A percentile compares a stretch with the other conserved stretches of the same genome.
Conservation (phyloP, 345 rosid species). For the Eucalyptus leucophloia region DNA sequence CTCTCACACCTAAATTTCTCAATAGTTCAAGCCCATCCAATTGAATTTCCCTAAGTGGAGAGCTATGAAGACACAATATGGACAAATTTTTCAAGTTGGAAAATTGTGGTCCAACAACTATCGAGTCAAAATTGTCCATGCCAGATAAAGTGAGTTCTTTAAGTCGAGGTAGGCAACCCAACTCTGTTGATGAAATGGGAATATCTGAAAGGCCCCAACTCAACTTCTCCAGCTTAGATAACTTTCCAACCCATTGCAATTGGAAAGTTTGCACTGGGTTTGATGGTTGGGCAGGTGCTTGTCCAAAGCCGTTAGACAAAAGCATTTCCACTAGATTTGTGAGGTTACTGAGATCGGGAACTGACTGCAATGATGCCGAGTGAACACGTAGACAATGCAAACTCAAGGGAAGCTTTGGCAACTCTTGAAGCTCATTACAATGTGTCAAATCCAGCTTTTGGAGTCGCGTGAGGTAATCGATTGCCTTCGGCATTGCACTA, state of each 20-base stretch:
- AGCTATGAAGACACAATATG: neutral
- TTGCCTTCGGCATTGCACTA: neutral
- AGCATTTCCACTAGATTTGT: neutral
- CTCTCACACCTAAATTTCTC: neutral
- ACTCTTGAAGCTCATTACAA: neutral
- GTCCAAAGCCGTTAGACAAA: fast-evolving
- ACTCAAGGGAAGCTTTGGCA: neutral
- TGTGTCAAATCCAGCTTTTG: neutral
- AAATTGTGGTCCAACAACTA: neutral
- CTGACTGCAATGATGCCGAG: neutral
- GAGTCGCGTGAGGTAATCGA: neutral
- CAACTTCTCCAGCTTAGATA: neutral
- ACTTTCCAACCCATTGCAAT: neutral
- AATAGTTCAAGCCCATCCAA: neutral
- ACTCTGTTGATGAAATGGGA: neutral
- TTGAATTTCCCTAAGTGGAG: neutral
- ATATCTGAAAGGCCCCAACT: fast-evolving
- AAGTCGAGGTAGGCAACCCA: neutral
- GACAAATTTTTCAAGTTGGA: neutral
- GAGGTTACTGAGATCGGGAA: neutral
- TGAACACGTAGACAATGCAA: neutral
- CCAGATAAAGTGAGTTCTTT: neutral
- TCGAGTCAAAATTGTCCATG: fast-evolving
- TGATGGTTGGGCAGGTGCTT: neutral
- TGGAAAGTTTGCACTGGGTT: neutral